Conservation (phyloP, 768 basidiomycete species). For the Lactarius psammicola region DNA sequence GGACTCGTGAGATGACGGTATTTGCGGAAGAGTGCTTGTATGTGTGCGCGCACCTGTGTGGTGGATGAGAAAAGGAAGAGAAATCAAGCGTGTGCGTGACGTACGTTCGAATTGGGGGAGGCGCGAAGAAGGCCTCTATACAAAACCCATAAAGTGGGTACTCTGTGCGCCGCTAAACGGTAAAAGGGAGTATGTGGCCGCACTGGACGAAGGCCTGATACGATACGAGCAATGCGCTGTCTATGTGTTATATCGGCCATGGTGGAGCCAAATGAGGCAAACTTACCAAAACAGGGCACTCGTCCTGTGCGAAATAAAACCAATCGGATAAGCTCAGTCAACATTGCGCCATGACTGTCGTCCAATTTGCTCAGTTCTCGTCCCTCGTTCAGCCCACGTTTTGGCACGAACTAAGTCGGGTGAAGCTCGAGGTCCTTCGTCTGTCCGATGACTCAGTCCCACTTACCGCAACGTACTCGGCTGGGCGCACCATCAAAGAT, state of each 20-base stretch:
- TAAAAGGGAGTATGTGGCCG: constrained; percentile 66
- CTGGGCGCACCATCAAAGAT: constrained; percentile 72
- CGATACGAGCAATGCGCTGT: background rate
- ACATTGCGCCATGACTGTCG: constrained; percentile 48
- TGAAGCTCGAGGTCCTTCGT: constrained; percentile 90
- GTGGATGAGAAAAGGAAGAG: constrained; percentile 14
- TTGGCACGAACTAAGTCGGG: constrained; percentile 84
- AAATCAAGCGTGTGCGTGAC: constrained; percentile 29
- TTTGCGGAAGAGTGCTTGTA: constrained; percentile 53
- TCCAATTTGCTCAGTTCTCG: constrained; percentile 88
- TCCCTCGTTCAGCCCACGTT: constrained; percentile 88
- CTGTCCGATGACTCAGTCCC: constrained; percentile 71
- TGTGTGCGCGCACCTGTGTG: constrained; percentile 59
- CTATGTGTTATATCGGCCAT: background rate
- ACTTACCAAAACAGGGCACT: background rate
- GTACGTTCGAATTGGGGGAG: constrained; percentile 56
- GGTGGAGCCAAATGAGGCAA: background rate
- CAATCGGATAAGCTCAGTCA: constrained; percentile 4
- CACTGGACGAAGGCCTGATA: constrained; percentile 29
- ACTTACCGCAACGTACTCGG: constrained; percentile 63
- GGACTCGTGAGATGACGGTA: constrained; percentile 56
- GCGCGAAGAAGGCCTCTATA: constrained; percentile 66
- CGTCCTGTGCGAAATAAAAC: too few relatives aligned
- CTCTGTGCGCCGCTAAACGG: constrained; percentile 64
- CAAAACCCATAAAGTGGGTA: constrained; percentile 74